Conservation (phyloP, 2,329 filamentous ascomycete genomes). For the Verticillium klebahnii region DNA sequence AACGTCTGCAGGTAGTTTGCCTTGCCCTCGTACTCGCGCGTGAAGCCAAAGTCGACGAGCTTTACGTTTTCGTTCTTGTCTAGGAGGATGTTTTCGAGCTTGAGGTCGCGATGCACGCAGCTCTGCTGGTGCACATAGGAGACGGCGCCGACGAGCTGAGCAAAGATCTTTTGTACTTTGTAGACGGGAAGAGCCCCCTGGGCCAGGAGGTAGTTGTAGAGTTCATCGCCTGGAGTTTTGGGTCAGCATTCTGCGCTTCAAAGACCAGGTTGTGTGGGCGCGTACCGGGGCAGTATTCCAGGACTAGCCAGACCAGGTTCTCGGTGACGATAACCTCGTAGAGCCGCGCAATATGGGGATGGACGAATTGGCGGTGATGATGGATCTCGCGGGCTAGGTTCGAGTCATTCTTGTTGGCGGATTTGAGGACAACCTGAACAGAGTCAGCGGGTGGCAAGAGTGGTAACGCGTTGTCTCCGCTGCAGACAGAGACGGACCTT, state of each 20-base stretch:
- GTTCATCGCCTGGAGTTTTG: constrained; percentile 68
- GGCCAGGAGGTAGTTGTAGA: constrained; percentile 91
- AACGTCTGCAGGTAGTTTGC: constrained; percentile 95
- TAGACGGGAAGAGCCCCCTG: constrained; percentile 78
- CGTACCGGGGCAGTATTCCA: constrained; percentile 91
- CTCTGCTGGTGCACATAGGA: constrained; percentile 92
- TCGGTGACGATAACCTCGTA: constrained; percentile 99
- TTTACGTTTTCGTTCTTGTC: constrained; percentile 98
- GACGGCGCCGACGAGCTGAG: constrained; percentile 91
- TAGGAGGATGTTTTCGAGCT: constrained; percentile 92
- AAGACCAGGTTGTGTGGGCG: background rate
- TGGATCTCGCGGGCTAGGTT: constrained; percentile 98
- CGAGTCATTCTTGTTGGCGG: constrained; percentile 89
- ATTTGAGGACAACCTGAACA: constrained; percentile 89
- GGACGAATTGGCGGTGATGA: constrained; percentile 95
- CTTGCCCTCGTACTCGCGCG: constrained; percentile 92
- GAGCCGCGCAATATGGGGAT: constrained; percentile 91
- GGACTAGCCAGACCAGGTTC: constrained; percentile 86
- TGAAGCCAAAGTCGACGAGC: constrained; percentile 96
- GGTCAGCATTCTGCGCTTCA: constrained; percentile 19
- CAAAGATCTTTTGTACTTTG: constrained; percentile 93
- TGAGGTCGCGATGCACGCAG: constrained; percentile 94
- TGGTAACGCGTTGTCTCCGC: background rate
- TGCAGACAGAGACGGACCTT: constrained; percentile 56
- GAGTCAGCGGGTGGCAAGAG: constrained; percentile 1